Base-by-base conservation (phyloP, 768 basidiomycete species). In the Terana coerulea region DNA sequence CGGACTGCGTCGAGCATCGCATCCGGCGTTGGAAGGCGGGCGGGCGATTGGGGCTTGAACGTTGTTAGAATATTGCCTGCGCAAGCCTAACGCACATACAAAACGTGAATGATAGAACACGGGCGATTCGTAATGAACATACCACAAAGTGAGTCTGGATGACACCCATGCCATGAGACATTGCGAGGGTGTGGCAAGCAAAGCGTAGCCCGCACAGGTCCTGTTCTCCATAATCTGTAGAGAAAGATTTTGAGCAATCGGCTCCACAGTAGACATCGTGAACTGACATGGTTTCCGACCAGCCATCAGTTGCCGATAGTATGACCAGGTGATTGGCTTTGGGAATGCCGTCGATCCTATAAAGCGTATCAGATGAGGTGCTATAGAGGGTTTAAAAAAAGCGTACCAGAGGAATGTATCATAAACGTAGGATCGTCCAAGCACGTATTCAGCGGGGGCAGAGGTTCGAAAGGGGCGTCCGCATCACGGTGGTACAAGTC, bases 141-240 rank as follows among this genome's bases (percentile, higher is more conserved):
- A 66, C 65, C 39, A 56, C 46, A 61, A 62, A 64, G 10, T 37
- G 33, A 7, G 57, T 41, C 36, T 59, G 54, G 15, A 57, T 25
- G 7, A 64, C 34, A 5, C 67, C 67, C 39, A 64, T 56, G 9
- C 56, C 67, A 44, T 68, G 67, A 44, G 52, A 67, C 63, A 67
- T 65, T 3, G 66, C 63, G 22, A 64, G 48, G 2, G 49, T 39
- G 28, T 64, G 61, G 28, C 53, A 47, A 1, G 59, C 54, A 15
- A 64, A 40, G 3, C 51, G 29, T 39, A 49, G 29, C 21, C 62
- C 54, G 1, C 61, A 59, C 15, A 68, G 42, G 42, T 68, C 61
- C 1, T 55, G 52, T 9, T 63, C 64, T 1, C 64, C 65, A 42
- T 61, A 66, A 52, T 29, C 54, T 68, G 47, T 28, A 35, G 43